Percentiles rank a stretch among this genome's conserved stretches.
These are phyloP conservation scores for Tolypocladium pustulatum DNA, from an alignment of 2,329 filamentous ascomycete genomes.

Conservation along the genomic window DNA sequence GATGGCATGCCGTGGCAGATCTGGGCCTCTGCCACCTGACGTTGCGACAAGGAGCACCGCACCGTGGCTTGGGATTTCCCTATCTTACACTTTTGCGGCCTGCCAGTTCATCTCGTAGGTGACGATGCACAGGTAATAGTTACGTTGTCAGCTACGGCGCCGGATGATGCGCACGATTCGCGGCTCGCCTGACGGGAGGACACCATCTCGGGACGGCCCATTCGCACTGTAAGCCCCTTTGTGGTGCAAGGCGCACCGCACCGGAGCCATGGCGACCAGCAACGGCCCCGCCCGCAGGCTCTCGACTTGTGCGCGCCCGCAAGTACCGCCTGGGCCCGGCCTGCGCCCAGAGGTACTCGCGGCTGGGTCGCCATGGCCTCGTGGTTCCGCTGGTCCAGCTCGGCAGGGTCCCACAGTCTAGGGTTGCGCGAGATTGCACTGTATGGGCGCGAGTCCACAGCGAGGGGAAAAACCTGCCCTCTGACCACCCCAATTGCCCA, in stretches of 20 bases:
- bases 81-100: background rate
- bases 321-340: background rate
- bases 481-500: background rate
- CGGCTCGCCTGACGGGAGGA: background rate
- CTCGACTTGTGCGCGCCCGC: too few species aligned
- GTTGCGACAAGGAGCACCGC: background rate
- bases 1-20: background rate
- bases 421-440: background rate
- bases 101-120: background rate
- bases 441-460: background rate
- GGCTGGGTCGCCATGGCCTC: background rate
- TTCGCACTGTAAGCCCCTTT: background rate
- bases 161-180: background rate
- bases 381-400: background rate
- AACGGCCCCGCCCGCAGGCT: background rate
- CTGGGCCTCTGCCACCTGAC: background rate
- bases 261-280: background rate
- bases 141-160: too few species aligned
- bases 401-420: background rate
- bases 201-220: background rate
- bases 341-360: background rate
- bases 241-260: background rate
- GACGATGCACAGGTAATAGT: background rate
- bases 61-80: background rate
- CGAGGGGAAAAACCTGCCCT: constrained; percentile 1